Conservation (phyloP, 2,329 filamentous ascomycete genomes). For the Scytalidium lignicola region DNA sequence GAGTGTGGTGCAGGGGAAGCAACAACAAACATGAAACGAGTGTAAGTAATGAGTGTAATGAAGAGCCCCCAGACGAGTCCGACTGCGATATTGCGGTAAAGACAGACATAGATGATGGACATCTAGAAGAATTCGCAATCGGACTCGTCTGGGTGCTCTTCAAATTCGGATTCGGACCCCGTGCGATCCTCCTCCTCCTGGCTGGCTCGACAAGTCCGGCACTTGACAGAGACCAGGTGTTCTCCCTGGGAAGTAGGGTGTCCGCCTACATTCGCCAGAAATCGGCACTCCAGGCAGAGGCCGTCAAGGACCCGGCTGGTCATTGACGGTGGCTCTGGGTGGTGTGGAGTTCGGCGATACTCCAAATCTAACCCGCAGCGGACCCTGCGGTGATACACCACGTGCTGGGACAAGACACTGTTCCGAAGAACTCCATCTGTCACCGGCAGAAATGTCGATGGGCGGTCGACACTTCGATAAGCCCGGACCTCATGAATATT, state of each 20-base stretch:
- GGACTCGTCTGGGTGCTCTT: background rate
- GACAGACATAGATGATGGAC: background rate
- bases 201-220: background rate
- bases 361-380: background rate
- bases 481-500: background rate
- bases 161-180: background rate
- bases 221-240: background rate
- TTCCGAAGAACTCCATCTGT: background rate
- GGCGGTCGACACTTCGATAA: background rate
- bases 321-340: background rate
- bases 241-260: background rate
- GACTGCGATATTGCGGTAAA: background rate
- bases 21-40: too few relatives aligned
- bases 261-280: background rate
- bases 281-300: background rate
- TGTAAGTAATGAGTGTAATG: too few relatives aligned
- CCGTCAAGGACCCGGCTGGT: background rate
- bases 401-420: background rate
- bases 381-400: background rate
- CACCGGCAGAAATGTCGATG: background rate
- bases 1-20: too few relatives aligned
- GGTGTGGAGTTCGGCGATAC: background rate
- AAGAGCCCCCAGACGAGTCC: too few relatives aligned
- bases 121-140: background rate
- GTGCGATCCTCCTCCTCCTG: too few relatives aligned